Conservation (phyloP, 2,329 filamentous ascomycete species). For the Aureobasidium sp. region DNA sequence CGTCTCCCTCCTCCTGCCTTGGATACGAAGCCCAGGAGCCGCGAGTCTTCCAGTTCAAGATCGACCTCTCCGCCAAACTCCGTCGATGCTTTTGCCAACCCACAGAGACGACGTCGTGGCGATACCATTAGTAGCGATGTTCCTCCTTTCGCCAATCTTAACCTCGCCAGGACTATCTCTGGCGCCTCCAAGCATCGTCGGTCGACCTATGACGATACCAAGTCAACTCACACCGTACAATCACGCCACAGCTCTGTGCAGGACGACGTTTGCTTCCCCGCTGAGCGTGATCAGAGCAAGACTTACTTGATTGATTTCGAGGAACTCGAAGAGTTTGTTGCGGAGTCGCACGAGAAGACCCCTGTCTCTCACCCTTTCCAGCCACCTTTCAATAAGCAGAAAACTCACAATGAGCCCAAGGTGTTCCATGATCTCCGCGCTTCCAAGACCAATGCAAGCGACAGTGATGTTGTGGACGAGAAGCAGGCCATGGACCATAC, state of each 20-base stretch:
- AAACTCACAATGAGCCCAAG: conserved; percentile 26
- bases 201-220: conserved; percentile 52
- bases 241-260: conserved; percentile 61
- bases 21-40: conserved; percentile 16
- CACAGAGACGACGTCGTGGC: conserved; percentile 71
- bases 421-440: conserved; percentile 56
- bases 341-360: conserved; percentile 44
- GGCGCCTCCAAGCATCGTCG: conserved; percentile 55
- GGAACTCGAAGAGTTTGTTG: conserved; percentile 85
- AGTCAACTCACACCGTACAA: conserved; percentile 51
- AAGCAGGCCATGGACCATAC: conserved; percentile 31
- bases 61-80: conserved; percentile 89
- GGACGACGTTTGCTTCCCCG: conserved; percentile 82
- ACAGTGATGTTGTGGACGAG: conserved; percentile 29
- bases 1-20: conserved; percentile 18
- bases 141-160: conserved; percentile 47
- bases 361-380: conserved; percentile 37
- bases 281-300: conserved; percentile 63
- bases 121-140: conserved; percentile 52
- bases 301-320: conserved; percentile 85
- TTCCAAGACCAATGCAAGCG: conserved; percentile 15
- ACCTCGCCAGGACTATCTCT: conserved; percentile 64
- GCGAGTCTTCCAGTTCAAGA: conserved; percentile 44
- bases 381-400: conserved; percentile 18
- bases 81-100: conserved; percentile 92